These are phyloP conservation scores for Pythium sukuiense DNA, from an alignment of 352 stramenopile genomes.

Conservation along the genomic window DNA sequence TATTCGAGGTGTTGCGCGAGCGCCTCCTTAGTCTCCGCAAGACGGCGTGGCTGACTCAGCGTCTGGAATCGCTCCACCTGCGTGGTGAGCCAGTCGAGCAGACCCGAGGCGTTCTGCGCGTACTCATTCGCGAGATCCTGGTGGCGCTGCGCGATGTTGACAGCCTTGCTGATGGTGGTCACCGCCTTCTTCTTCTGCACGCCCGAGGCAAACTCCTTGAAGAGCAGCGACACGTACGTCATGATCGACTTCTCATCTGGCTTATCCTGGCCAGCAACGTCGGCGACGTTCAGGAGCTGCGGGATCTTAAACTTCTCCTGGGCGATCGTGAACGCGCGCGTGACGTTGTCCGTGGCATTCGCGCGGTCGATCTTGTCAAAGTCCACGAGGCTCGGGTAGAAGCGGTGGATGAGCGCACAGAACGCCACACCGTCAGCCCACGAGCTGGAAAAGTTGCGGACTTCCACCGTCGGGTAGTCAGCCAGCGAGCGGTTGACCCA, in stretches of 20 bases:
- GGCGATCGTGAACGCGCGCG: constrained; percentile 83
- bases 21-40: constrained; percentile 68
- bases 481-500: constrained; percentile 88
- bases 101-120: constrained; percentile 56
- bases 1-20: constrained; percentile 73
- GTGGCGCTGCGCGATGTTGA: constrained; percentile 89
- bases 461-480: constrained; percentile 82
- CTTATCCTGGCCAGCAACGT: constrained; percentile 82
- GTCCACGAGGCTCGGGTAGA: constrained; percentile 85
- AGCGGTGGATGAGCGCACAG: constrained; percentile 89
- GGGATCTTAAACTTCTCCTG: constrained; percentile 87
- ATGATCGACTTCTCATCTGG: constrained; percentile 92
- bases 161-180: constrained; percentile 88
- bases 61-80: constrained; percentile 80
- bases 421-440: constrained; percentile 90
- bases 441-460: constrained; percentile 89
- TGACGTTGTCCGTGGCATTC: constrained; percentile 72
- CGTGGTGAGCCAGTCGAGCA: constrained; percentile 71
- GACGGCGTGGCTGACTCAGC: constrained; percentile 61
- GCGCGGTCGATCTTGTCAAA: constrained; percentile 70
- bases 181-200: constrained; percentile 90
- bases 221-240: constrained; percentile 90
- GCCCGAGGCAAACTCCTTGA: constrained; percentile 90
- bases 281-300: constrained; percentile 83
- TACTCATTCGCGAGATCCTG: constrained; percentile 82